Conservation (phyloP, 2,329 filamentous ascomycete genomes). For the Colletotrichum ledebouriae region DNA sequence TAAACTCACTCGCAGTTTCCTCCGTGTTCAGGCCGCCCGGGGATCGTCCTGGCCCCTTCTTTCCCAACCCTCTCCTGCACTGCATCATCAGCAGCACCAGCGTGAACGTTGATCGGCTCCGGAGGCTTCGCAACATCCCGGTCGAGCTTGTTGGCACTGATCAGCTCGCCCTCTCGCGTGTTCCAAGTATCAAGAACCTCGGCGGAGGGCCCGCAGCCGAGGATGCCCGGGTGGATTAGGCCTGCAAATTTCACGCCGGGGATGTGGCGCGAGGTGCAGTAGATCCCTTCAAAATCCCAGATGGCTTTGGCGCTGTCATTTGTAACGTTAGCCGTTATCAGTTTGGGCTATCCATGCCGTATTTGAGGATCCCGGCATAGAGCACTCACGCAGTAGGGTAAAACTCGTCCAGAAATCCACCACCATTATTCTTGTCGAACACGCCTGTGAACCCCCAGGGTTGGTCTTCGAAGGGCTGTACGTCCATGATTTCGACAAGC, state of each 20-base stretch:
- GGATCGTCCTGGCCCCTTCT: constrained; percentile 88
- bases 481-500: constrained; percentile 91
- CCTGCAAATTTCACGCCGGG: constrained; percentile 90
- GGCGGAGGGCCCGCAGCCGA: constrained; percentile 87
- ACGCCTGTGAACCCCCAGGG: constrained; percentile 93
- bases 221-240: constrained; percentile 90
- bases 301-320: constrained; percentile 65
- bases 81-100: constrained; percentile 71
- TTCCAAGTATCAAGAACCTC: constrained; percentile 88
- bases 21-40: constrained; percentile 86
- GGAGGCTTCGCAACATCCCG: constrained; percentile 85
- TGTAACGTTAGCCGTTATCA: not conserved
- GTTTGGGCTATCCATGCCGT: not conserved
- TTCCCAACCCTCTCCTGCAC: constrained; percentile 76
- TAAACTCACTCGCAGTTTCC: constrained; percentile 80
- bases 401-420: constrained; percentile 88
- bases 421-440: constrained; percentile 85
- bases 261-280: constrained; percentile 88
- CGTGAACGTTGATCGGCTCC: constrained; percentile 77
- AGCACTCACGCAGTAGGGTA: constrained; percentile 81
- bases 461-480: constrained; percentile 86
- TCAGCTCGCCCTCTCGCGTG: constrained; percentile 83
- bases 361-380: too few species aligned
- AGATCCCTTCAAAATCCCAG: constrained; percentile 70
- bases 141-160: constrained; percentile 74